phyloP scores from a whole-genome alignment of 352 stramenopile genomes.

The Pythium chondricola region DNA sequence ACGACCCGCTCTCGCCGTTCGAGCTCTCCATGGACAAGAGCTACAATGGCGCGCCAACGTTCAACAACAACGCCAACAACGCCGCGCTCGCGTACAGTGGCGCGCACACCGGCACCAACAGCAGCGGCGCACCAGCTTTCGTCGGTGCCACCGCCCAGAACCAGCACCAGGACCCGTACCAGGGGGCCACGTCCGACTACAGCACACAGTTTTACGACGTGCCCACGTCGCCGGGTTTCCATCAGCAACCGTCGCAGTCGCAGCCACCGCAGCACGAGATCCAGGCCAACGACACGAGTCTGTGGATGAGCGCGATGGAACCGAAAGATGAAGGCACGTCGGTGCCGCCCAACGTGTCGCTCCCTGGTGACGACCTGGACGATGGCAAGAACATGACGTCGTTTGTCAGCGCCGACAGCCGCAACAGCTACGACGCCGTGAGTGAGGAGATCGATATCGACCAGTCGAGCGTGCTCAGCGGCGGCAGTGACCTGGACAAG shows the following conservation, averaged over 20 bases:
- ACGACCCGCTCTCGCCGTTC: slow-evolving; percentile 76
- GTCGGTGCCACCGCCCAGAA: slow-evolving; percentile 14
- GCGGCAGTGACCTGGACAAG: slow-evolving; percentile 60
- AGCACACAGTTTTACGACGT: slow-evolving; percentile 74
- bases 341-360: slow-evolving; percentile 29
- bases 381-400: slow-evolving; percentile 31
- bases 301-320: slow-evolving; percentile 82
- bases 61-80: slow-evolving; percentile 33
- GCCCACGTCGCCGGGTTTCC: slow-evolving; percentile 48
- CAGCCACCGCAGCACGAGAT: slow-evolving; percentile 10
- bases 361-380: slow-evolving; percentile 23
- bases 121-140: slow-evolving; percentile 6
- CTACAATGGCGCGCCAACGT: slow-evolving; percentile 34
- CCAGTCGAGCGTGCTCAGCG: slow-evolving; percentile 65
- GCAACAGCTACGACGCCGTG: slow-evolving; percentile 54
- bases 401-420: slow-evolving; percentile 41
- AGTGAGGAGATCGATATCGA: slow-evolving; percentile 37
- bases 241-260: slow-evolving; percentile 16
- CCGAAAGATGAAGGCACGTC: slow-evolving; percentile 59
- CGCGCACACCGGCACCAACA: slow-evolving; percentile 7
- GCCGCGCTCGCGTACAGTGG: not conserved
- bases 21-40: slow-evolving; percentile 84
- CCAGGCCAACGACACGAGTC: slow-evolving; percentile 42
- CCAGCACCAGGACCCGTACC: no score
- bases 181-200: no score